phyloP scores from a whole-genome alignment of 1,284 basidiomycete genomes.

The Pisolithus thermaeus region DNA sequence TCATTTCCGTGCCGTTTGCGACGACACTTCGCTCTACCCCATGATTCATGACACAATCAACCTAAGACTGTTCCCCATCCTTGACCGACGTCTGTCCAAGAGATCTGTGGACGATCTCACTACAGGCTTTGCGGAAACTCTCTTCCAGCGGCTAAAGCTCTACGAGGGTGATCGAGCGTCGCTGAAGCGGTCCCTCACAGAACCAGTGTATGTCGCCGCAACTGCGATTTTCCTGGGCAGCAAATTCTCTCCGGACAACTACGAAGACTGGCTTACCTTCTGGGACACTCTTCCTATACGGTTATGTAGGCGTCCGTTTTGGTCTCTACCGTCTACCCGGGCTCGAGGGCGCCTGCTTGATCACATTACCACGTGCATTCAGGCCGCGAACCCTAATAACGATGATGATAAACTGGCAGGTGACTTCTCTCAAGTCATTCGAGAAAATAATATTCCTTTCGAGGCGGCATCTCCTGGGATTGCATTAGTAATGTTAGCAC shows the following conservation, averaged over 20 bases:
- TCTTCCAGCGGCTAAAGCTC: constrained; percentile 13
- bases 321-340: constrained; percentile 12
- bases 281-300: constrained; percentile 17
- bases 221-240: constrained; percentile 17
- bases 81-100: constrained; percentile 16
- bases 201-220: constrained; percentile 16
- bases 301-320: constrained; percentile 12
- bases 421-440: constrained; percentile 13
- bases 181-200: constrained; percentile 10
- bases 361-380: constrained; percentile 12
- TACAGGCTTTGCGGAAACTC: constrained; percentile 7
- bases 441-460: constrained; percentile 13
- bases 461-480: constrained; percentile 15
- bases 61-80: constrained; percentile 15
- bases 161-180: constrained; percentile 4
- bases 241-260: constrained; percentile 15
- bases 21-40: background rate
- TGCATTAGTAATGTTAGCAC: constrained; percentile 19
- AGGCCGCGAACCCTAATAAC: constrained; percentile 5
- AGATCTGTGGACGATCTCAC: constrained; percentile 12
- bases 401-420: constrained; percentile 8
- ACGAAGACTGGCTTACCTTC: constrained; percentile 19
- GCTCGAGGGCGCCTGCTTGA: constrained; percentile 12
- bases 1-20: background rate
- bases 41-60: constrained; percentile 14